Evolutionary conservation across 768 basidiomycete species (phyloP), one percentile per base, ranked within the genome.

Genomic region (Serendipita indica): DNA sequence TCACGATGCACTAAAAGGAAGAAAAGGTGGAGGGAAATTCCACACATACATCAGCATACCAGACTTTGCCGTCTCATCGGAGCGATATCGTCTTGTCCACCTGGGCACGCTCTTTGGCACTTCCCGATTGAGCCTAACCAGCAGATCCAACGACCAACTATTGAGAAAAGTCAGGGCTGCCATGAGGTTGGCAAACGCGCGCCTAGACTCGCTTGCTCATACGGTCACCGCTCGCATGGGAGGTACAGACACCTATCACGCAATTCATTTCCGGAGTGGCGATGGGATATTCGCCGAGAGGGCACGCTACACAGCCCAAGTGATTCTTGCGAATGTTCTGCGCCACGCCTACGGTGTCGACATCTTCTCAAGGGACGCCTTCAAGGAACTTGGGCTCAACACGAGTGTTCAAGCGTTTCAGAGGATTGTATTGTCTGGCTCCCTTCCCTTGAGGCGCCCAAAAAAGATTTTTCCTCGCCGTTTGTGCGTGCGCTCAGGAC

Each of bases 101-200:
- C 65, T 90, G 13, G 88, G 88, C 6, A 81, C 82, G 0, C 74
- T 89, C 1, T 89, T 89, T 69, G 86, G 86, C 3, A 82, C 85
- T 1, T 80, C 81, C 1, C 77, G 89, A 6, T 70, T 89, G 1
- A 74, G 76, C 22, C 72, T 87, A 0, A 73, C 70, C 20, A 64
- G 71, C 28, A 63, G 65, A 6, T 64, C 64, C 13, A 75, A 79
- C 62, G 65, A 72, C 52, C 67, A 65, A 13, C 64, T 79, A 27
- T 79, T 81, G 1, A 66, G 70, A 3, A 63, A 68, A 16, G 71
- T 84, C 54, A 77, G 85, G 14, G 68, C 70, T 59, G 67, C 65
- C 39, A 87, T 89, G 84, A 69, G 73, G 5, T 77, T 82, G 65
- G 64, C 69, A 18, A 81, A 84, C 62, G 69, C 75, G 3, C 63